phyloP scores from a whole-genome alignment of 1,284 basidiomycete species.

The Rhodotorula sp. region DNA sequence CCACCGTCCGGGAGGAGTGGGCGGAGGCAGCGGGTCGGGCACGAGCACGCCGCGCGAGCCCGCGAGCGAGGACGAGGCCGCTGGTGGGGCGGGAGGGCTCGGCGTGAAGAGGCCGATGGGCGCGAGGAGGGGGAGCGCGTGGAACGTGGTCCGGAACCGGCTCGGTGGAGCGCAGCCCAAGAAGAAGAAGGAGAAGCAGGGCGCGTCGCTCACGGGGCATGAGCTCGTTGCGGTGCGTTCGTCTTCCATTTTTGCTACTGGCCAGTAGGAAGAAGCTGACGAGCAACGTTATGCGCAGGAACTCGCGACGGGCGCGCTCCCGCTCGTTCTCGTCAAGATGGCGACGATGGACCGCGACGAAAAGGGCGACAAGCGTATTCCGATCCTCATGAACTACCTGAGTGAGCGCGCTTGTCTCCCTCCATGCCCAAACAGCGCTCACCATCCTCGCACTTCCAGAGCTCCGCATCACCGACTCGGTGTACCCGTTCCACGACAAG shows the following conservation, averaged over 20 bases:
- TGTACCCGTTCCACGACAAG: constrained; percentile 74
- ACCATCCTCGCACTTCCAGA: constrained; percentile 45
- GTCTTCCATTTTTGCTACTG: neutral
- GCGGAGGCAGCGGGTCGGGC: constrained; percentile 8
- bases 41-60: constrained; percentile 27
- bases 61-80: constrained; percentile 13
- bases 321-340: constrained; percentile 43
- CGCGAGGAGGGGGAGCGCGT: constrained; percentile 29
- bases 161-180: constrained; percentile 15
- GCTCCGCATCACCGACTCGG: constrained; percentile 79
- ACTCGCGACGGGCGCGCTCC: constrained; percentile 37
- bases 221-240: constrained; percentile 35
- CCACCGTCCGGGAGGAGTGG: neutral
- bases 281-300: constrained; percentile 4
- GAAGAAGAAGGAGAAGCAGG: constrained; percentile 35
- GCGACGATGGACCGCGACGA: constrained; percentile 42
- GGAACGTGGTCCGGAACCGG: constrained; percentile 30
- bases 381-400: constrained; percentile 73
- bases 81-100: neutral
- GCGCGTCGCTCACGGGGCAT: constrained; percentile 35
- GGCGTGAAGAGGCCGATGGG: constrained; percentile 12
- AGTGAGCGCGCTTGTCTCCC: constrained; percentile 41
- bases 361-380: constrained; percentile 42
- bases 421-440: too few species aligned
- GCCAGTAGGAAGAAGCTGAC: neutral